Evolutionary conservation across 1,284 basidiomycete species (phyloP).

Genomic region (Fomitiporia mediterranea): DNA sequence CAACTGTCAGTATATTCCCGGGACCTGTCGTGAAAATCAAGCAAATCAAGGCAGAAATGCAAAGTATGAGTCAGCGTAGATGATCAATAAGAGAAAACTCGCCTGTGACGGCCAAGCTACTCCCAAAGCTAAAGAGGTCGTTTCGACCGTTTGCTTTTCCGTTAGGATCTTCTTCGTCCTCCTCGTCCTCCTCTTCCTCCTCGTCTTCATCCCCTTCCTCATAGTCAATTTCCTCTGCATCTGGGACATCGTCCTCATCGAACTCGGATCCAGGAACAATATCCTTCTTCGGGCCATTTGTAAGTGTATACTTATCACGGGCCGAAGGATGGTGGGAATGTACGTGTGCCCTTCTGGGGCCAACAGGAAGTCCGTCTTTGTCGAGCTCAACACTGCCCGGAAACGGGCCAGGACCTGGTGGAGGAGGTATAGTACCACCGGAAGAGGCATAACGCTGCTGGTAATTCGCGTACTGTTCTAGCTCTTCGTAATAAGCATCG

Average conservation of each 20-base stretch:
- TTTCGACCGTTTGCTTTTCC: constrained; percentile 43
- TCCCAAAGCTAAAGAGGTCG: constrained; percentile 77
- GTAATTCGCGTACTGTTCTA: constrained; percentile 97
- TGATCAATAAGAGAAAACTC: constrained; percentile 29
- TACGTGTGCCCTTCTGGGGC: constrained; percentile 41
- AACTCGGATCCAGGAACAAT: constrained; percentile 55
- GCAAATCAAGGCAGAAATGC: constrained; percentile 11
- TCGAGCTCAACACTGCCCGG: constrained; percentile 96
- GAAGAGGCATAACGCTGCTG: constrained; percentile 90
- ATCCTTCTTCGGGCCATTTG: constrained; percentile 45
- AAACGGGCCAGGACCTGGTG: constrained; percentile 95
- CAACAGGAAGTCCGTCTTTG: constrained; percentile 81
- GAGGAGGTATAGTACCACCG: constrained; percentile 82
- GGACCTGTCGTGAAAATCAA: constrained; percentile 41
- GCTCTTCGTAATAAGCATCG: constrained; percentile 99
- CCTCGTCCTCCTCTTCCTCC: constrained; percentile 60
- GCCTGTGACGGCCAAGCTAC: constrained; percentile 81
- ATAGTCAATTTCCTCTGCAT: constrained; percentile 54
- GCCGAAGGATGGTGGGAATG: constrained; percentile 32
- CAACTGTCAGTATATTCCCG: constrained; percentile 96
- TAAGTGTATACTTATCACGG: constrained; percentile 29
- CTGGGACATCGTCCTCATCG: constrained; percentile 59
- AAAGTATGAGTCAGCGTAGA: constrained; percentile 13
- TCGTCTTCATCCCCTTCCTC: constrained; percentile 62
- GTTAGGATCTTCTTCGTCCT: constrained; percentile 51